Conservation (phyloP, 345 rosid genomes). For the Pistacia vera region DNA sequence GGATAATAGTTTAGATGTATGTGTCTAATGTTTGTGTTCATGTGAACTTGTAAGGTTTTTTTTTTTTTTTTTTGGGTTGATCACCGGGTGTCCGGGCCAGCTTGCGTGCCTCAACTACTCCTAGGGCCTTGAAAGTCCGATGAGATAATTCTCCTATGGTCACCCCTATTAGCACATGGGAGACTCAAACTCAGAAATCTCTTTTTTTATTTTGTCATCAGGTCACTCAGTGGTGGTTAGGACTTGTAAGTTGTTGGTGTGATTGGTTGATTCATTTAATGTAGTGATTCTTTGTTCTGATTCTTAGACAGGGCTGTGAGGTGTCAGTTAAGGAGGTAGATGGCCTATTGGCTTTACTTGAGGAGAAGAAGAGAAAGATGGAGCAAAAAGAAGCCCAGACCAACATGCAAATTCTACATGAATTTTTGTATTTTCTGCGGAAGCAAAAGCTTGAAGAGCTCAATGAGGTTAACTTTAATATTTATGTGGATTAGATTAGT, state of each 20-base stretch:
- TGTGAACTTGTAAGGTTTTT: neutral
- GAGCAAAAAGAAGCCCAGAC: conserved; percentile 46
- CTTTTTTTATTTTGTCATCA: no score
- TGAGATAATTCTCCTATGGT: no score
- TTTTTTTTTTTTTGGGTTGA: no score
- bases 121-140: no score
- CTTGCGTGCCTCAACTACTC: no score
- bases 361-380: conserved; percentile 42
- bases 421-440: conserved; percentile 42
- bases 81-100: no score
- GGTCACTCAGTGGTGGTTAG: no score
- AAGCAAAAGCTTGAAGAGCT: conserved; percentile 46
- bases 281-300: conserved; percentile 25
- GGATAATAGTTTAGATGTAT: neutral
- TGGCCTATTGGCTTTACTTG: conserved; percentile 35
- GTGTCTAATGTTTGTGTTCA: neutral
- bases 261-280: neutral
- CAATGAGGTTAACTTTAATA: conserved; percentile 33
- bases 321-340: conserved; percentile 47
- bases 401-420: conserved; percentile 39
- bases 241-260: neutral
- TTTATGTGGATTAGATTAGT: neutral
- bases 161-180: no score
- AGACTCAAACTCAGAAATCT: no score
- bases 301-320: conserved; percentile 49